Evolutionary conservation across 176 grass and related monocot genomes (phyloP), one percentile per base, ranked within the genome.

Genomic region (Aechmea fasciata): DNA sequence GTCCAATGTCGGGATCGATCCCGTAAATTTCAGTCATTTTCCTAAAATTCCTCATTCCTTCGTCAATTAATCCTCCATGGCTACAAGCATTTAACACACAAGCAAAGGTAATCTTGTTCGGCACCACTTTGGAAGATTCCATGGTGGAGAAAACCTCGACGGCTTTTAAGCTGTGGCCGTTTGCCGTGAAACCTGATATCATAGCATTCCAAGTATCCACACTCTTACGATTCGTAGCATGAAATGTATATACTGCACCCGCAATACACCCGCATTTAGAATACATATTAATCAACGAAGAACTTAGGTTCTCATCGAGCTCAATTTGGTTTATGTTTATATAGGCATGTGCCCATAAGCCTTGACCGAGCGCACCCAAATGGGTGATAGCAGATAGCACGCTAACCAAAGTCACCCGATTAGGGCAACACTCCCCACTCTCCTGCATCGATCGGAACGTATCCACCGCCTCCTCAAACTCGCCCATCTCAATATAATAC

Each of bases 1-100:
- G 89, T 12, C 82, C 82, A 66, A 88, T 87, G 65, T 85, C 80
- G 0, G 89, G 84, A 50, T 75, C 77, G 69, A 86, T 83, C 20
- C 66, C 48, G 72, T 80, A 75, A 25, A 77, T 50, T 41, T 13
- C 53, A 14, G 49, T 76, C 83, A 90, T 86, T 74, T 57, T 86
- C 66, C 47, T 49, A 3, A 90, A 86, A 81, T 17, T 74, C 24
- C 13, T 13, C 13, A 83, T 65, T 49, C 83, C 87, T 78, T 78
- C 66, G 78, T 86, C 19, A 1, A 83, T 41, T 28, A 86, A 75
- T 1, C 77, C 87, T n/a, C 80, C 71, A 2, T 86, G 83, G 55
- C 87, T 86, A 54, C 87, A 90, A 75, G 83, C 80, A 86, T 90
- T 90, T 64, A 90, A 76, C 12, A 83, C 17, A 59, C 53, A 61